Base-by-base conservation (phyloP, 352 stramenopile genomes). In the Halophytophthora batemanensis region DNA sequence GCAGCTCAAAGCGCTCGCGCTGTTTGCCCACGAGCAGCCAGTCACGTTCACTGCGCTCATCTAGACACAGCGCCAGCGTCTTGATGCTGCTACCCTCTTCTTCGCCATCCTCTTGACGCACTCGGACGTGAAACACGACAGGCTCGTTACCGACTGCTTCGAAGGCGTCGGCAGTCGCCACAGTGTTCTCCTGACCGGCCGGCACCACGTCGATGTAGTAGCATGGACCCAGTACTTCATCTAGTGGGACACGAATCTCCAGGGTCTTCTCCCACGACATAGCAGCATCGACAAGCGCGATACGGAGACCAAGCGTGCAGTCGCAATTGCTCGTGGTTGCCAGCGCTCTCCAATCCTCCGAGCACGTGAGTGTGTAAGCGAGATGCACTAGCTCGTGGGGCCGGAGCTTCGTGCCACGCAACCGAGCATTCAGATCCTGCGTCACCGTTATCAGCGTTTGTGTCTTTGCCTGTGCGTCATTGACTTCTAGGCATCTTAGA, bases 21-120 rank as follows among this genome's bases (percentile, higher is more conserved):
- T 82, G 72, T 49, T 86, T 88, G 23, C 80, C 77, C 17, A 90
- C 21, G 12, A 87, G 48, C 35, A 90, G 66, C 80, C 80, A 90
- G 56, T 90, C 80, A n/a, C 49, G 40, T 18, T 80, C 73, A 33
- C 69, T 84, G 35, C 43, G 49, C 21, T 72, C 61, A 39, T 77
- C 64, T n/a, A 90, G 50, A 42, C 69, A 85, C 29, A 90, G 55
- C 38, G 74, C 50, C 41, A 79, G 45, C 3, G 35, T 29, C 12
- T 35, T 48, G 40, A 25, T 23, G 6, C 55, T 34, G n/a, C 48
- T 12, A 1, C 48, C 22, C 13, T 45, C 7, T n/a, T 22, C 39
- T 22, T 42, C n/a, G 36, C 42, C 39, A 33, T 50, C 51, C 41
- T 63, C 50, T 45, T 64, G 54, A 45, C 57, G 61, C 12, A 89